These are phyloP conservation scores for Pseudocercospora pini-densiflorae DNA, from an alignment of 2,329 filamentous ascomycete species.

Conservation along the genomic window DNA sequence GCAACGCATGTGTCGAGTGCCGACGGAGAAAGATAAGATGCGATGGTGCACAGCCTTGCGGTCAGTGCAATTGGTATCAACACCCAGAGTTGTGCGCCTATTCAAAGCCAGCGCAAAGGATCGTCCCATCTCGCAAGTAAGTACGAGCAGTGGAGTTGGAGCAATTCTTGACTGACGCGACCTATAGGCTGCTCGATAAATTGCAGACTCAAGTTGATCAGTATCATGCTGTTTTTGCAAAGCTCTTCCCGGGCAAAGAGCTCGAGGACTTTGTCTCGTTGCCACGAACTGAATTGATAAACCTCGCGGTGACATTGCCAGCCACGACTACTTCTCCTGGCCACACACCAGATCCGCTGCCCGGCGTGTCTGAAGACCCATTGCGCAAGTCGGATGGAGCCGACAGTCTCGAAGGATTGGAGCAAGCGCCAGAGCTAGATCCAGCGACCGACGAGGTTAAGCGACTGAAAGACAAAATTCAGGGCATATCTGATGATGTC, in stretches of 20 bases:
- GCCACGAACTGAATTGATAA: slow-evolving; percentile 51
- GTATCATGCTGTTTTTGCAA: slow-evolving; percentile 48
- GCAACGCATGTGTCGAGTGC: slow-evolving; percentile 74
- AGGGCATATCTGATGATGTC: slow-evolving; percentile 45
- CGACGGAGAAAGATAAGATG: slow-evolving; percentile 83
- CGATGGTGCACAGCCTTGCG: slow-evolving; percentile 79
- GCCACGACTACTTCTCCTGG: slow-evolving; percentile 42
- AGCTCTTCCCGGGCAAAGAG: slow-evolving; percentile 49
- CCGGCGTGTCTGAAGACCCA: slow-evolving; percentile 32
- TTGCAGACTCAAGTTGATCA: slow-evolving; percentile 56
- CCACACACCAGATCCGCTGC: slow-evolving; percentile 14
- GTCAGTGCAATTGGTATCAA: slow-evolving; percentile 80
- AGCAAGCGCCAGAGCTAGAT: slow-evolving; percentile 70
- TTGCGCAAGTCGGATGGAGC: slow-evolving; percentile 51
- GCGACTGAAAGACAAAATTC: slow-evolving; percentile 46
- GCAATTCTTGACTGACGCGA: background rate
- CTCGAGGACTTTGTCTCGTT: slow-evolving; percentile 46
- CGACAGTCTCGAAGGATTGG: slow-evolving; percentile 63
- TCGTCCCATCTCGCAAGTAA: slow-evolving; percentile 78
- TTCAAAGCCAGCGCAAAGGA: slow-evolving; percentile 76
- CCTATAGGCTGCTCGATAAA: slow-evolving; percentile 63
- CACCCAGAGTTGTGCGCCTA: slow-evolving; percentile 80
- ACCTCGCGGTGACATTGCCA: slow-evolving; percentile 49
- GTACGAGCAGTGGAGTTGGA: slow-evolving; percentile 32
- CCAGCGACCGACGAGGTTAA: slow-evolving; percentile 69